A percentile compares a stretch with the other conserved stretches of the same genome.
Conservation (phyloP, 1,284 basidiomycete genomes). For the Xanthoconium separans region DNA sequence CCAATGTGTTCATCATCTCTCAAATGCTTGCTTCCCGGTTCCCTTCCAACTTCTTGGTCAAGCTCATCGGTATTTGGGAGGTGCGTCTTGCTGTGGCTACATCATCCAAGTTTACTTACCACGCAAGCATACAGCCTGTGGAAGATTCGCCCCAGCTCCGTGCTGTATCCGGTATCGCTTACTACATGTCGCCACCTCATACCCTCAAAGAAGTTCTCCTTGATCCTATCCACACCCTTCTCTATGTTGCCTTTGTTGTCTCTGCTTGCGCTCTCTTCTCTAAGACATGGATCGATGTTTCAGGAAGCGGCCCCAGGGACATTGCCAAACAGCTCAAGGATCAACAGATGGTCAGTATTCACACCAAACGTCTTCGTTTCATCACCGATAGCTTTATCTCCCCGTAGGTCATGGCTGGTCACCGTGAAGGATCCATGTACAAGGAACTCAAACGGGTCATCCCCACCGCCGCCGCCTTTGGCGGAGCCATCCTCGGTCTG, state of each 20-base stretch:
- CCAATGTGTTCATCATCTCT: conserved; percentile 94
- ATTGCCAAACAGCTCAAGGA: conserved; percentile 99
- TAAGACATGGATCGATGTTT: conserved; percentile 99
- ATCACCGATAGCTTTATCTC: not conserved
- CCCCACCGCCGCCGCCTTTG: conserved; percentile 95
- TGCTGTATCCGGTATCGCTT: conserved; percentile 91
- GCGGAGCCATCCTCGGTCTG: conserved; percentile 92
- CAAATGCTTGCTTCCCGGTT: conserved; percentile 94
- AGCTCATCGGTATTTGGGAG: conserved; percentile 95
- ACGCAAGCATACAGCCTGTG: conserved; percentile 57
- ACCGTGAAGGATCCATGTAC: conserved; percentile 97
- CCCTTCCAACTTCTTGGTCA: conserved; percentile 89
- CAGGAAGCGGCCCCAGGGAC: conserved; percentile 92
- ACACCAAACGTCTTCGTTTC: not conserved
- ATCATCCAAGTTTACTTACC: not conserved
- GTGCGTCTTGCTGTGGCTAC: conserved; percentile 42
- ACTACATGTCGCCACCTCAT: conserved; percentile 97
- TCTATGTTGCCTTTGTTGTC: conserved; percentile 93
- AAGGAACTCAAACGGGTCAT: conserved; percentile 98
- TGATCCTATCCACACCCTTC: conserved; percentile 91
- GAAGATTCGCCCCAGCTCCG: conserved; percentile 92
- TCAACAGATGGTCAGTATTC: conserved; percentile 79
- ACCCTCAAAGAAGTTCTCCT: conserved; percentile 84
- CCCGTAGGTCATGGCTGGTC: conserved; percentile 87
- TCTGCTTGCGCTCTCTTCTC: conserved; percentile 96